These are phyloP conservation scores for Neoscytalidium dimidiatum DNA, from an alignment of 2,329 filamentous ascomycete genomes.

Conservation along the genomic window DNA sequence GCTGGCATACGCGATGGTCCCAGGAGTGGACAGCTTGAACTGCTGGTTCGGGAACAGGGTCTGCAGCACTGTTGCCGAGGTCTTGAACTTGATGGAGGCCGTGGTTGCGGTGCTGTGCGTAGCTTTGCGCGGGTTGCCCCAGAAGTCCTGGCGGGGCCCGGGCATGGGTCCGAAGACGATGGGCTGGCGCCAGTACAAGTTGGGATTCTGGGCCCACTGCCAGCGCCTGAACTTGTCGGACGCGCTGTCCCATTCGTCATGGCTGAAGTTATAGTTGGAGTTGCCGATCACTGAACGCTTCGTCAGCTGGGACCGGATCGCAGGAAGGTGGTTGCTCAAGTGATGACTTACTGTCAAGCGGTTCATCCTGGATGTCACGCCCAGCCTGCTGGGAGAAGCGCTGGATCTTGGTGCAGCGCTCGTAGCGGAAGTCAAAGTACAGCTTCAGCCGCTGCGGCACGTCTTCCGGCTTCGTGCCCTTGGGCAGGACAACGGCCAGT, in stretches of 20 bases:
- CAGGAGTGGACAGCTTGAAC: conserved; percentile 39
- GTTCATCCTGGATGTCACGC: conserved; percentile 42
- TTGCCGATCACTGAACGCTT: conserved; percentile 20
- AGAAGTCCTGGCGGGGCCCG: conserved; percentile 38
- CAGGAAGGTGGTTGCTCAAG: neutral
- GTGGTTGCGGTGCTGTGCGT: conserved; percentile 37
- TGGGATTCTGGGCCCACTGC: conserved; percentile 47
- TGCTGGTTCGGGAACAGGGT: conserved; percentile 41
- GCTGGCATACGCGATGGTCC: conserved; percentile 41
- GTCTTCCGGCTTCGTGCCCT: conserved; percentile 10
- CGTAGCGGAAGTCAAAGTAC: conserved; percentile 60
- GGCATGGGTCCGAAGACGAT: conserved; percentile 43
- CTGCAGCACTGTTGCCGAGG: conserved; percentile 42
- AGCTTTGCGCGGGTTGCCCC: conserved; percentile 28
- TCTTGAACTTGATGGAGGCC: conserved; percentile 43
- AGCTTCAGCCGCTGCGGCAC: conserved; percentile 54
- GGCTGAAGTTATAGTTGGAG: conserved; percentile 54
- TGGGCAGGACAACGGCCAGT: conserved; percentile 51
- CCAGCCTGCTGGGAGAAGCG: conserved; percentile 58
- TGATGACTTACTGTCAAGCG: neutral
- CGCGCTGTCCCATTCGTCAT: conserved; percentile 61
- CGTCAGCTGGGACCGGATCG: neutral
- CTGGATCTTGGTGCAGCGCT: conserved; percentile 62
- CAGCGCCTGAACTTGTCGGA: conserved; percentile 53
- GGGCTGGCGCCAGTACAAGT: conserved; percentile 46